Conservation (phyloP, 768 basidiomycete genomes). For the Psilocybe sp. region DNA sequence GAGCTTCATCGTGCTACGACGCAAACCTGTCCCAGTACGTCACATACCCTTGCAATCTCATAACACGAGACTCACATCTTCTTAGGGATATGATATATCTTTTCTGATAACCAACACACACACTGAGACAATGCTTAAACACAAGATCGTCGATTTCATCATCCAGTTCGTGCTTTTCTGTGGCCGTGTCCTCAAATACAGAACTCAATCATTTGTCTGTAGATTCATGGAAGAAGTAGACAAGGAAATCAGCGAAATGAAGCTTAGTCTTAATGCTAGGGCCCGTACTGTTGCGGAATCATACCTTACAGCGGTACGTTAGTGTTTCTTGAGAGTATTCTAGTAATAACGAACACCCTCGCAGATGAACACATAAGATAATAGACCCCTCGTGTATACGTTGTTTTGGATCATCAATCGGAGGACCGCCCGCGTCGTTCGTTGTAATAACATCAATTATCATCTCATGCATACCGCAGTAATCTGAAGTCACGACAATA, state of each 20-base stretch:
- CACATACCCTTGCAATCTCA: neutral
- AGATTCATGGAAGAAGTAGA: slow-evolving; percentile 99
- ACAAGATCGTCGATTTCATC: slow-evolving; percentile 99
- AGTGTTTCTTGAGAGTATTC: neutral
- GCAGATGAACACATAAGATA: slow-evolving; percentile 3
- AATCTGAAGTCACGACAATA: no score
- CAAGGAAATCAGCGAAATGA: slow-evolving; percentile 99
- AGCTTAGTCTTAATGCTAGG: slow-evolving; percentile 91
- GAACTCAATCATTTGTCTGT: slow-evolving; percentile 4
- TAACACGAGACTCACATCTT: slow-evolving; percentile 1
- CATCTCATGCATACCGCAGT: no score
- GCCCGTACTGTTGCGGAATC: slow-evolving; percentile 98
- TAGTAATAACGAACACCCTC: neutral
- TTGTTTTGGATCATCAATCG: no score
- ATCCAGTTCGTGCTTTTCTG: slow-evolving; percentile 68
- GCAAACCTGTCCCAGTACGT: slow-evolving; percentile 87
- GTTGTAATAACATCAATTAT: no score
- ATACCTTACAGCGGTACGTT: slow-evolving; percentile 83
- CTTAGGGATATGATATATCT: slow-evolving; percentile 95
- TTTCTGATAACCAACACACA: slow-evolving; percentile 98
- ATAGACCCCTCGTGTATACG: neutral
- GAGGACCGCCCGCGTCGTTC: no score
- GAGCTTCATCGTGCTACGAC: slow-evolving; percentile 92
- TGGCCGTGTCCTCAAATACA: neutral
- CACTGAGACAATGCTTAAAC: slow-evolving; percentile 97